Evolutionary conservation across 345 rosid genomes (phyloP).

Genomic region (Brassica rapa): DNA sequence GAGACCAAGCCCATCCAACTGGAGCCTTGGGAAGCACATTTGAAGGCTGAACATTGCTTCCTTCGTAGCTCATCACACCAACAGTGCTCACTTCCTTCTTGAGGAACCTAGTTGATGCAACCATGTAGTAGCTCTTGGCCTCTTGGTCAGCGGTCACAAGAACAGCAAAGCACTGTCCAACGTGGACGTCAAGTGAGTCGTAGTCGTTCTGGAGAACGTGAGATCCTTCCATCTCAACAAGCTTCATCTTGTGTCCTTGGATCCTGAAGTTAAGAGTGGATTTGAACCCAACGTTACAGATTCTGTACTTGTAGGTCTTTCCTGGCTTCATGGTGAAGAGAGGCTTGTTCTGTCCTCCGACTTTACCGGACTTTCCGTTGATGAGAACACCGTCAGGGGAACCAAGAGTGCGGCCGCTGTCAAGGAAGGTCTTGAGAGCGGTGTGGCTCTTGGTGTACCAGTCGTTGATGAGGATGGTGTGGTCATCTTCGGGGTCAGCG

Average conservation of each 20-base stretch:
- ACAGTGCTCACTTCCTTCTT: slow-evolving; percentile 43
- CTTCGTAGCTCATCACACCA: slow-evolving; percentile 53
- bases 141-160: slow-evolving; percentile 62
- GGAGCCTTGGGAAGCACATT: slow-evolving; percentile 53
- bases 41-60: slow-evolving; percentile 46
- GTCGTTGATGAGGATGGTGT: slow-evolving; percentile 58
- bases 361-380: slow-evolving; percentile 55
- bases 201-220: slow-evolving; percentile 64
- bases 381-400: slow-evolving; percentile 61
- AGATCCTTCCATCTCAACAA: slow-evolving; percentile 79
- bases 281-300: slow-evolving; percentile 64
- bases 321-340: slow-evolving; percentile 71
- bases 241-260: slow-evolving; percentile 72
- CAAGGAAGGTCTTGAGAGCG: slow-evolving; percentile 50
- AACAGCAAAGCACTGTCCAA: slow-evolving; percentile 66
- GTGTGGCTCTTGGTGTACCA: slow-evolving; percentile 64
- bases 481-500: slow-evolving; percentile 62
- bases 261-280: slow-evolving; percentile 64
- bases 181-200: slow-evolving; percentile 68
- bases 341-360: slow-evolving; percentile 40
- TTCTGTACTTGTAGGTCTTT: slow-evolving; percentile 63
- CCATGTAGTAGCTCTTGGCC: slow-evolving; percentile 61
- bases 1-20: slow-evolving; percentile 75
- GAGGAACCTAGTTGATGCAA: slow-evolving; percentile 65
- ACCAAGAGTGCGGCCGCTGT: slow-evolving; percentile 56